A percentile compares a stretch with the other conserved stretches of the same genome.
Conservation (phyloP, 805 yeast genomes). For the Torulaspora franciscae region DNA sequence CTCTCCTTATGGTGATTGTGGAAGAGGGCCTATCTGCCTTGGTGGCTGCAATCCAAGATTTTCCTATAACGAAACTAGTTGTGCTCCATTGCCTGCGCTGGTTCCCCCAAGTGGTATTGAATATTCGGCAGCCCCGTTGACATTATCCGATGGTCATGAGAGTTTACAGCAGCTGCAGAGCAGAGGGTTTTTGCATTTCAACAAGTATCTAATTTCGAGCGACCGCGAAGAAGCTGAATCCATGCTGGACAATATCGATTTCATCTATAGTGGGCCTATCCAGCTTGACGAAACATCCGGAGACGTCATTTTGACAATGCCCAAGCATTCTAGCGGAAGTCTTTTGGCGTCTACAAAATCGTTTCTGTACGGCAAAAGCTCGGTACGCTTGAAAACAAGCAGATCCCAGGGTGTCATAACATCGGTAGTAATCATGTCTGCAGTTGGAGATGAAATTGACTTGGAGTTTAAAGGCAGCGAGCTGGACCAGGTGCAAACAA, state of each 20-base stretch:
- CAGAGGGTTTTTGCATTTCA: conserved; percentile 28
- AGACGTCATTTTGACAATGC: conserved; percentile 65
- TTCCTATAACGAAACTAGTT: conserved; percentile 60
- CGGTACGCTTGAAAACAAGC: conserved; percentile 66
- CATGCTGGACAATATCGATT: conserved; percentile 55
- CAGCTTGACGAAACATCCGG: conserved; percentile 44
- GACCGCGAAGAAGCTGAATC: conserved; percentile 51
- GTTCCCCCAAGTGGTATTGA: conserved; percentile 39
- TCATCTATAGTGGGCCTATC: conserved; percentile 56
- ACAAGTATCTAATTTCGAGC: conserved; percentile 26
- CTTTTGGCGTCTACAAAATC: conserved; percentile 71
- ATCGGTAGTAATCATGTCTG: conserved; percentile 75
- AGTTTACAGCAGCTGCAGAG: conserved; percentile 12
- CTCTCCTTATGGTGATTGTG: conserved; percentile 79
- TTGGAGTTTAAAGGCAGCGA: conserved; percentile 79
- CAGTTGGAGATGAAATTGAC: conserved; percentile 89
- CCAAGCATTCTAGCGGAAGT: conserved; percentile 66
- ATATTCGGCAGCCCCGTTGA: conserved; percentile 13
- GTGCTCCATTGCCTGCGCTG: conserved; percentile 71
- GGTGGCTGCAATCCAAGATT: conserved; percentile 83
- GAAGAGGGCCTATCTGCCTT: conserved; percentile 67
- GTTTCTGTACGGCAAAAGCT: conserved; percentile 78
- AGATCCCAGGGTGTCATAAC: conserved; percentile 76
- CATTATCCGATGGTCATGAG: conserved; percentile 3
- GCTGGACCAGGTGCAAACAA: conserved; percentile 62